Evolutionary conservation across 495 filamentous ascomycete species (phyloP), one percentile per base, ranked within the genome.

Genomic region (Hyaloscypha hepaticicola): DNA sequence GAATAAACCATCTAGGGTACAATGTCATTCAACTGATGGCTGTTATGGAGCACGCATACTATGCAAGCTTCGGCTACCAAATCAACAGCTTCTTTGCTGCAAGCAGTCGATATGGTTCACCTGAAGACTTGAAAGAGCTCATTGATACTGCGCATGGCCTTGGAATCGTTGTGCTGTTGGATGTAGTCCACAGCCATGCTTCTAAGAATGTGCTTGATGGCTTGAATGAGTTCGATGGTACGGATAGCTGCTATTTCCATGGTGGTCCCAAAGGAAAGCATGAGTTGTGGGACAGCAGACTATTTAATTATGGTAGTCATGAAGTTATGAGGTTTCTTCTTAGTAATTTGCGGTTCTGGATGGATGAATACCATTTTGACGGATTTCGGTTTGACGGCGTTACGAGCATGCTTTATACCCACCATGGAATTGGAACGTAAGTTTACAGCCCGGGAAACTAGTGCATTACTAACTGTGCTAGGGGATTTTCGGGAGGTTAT

Each of bases 21-120:
- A 97, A 99, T 78, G 89, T 93, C 48, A 97, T 99, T 69, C 95
- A 99, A 76, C 81, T 99, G 68, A 99, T 99, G 95, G 95, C 95
- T 48, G 83, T 99, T 70, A 98, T 98, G 92, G 95, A 99, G 74
- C 95, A 99, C 78, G 94, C 95, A 28, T 99, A 99, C 80, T 99
- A 99, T 76, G 95, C 95, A 67, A 97, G 94, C 70, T 99, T 99
- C 71, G 95, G 95, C 34, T 99, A 99, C 76, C 95, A 99, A 73
- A 86, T 99, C 70, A 98, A 97, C 77, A 97, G 89, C 77, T 98
- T 99, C 83, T 99, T 98, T 72, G 96, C 95, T 45, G 94, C 93
- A 1, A 97, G 93, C 75, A 97, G 93, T 75, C 87, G 95, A 66
- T 99, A 97, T 72, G 95, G 95, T 56, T 84, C 87, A 14, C 95